Evolutionary conservation across 1,284 basidiomycete species (phyloP).

Genomic region (Ustilago shanxiensis): DNA sequence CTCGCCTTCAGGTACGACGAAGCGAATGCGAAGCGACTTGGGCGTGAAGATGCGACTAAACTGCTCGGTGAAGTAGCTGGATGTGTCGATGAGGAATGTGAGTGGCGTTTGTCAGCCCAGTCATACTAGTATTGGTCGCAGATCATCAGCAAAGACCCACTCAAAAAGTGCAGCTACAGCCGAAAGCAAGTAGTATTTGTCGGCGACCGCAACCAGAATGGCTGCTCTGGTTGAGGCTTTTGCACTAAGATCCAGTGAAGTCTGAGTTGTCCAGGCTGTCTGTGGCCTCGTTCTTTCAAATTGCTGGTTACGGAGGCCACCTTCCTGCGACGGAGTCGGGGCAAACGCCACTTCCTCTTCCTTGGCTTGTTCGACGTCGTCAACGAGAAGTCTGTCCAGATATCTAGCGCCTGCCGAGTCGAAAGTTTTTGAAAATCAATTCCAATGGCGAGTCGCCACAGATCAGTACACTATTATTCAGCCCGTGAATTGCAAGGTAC

Average conservation of each 20-base stretch:
- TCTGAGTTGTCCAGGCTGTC: constrained; percentile 10
- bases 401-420: constrained; percentile 78
- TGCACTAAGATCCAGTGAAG: constrained; percentile 29
- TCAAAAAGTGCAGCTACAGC: constrained; percentile 87
- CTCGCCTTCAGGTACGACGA: constrained; percentile 77
- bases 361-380: constrained; percentile 75
- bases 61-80: constrained; percentile 80
- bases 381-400: constrained; percentile 80
- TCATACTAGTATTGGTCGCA: not conserved
- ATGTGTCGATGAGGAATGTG: constrained; percentile 69
- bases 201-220: constrained; percentile 39
- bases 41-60: constrained; percentile 76
- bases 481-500: not conserved
- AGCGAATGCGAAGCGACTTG: constrained; percentile 82
- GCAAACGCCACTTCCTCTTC: not conserved
- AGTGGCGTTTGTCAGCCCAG: not conserved
- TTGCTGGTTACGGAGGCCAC: not conserved
- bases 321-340: not conserved
- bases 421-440: not conserved
- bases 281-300: constrained; percentile 76
- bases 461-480: not conserved
- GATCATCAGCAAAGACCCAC: constrained; percentile 59
- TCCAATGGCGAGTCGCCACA: not conserved
- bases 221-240: constrained; percentile 44
- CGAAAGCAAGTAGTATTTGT: constrained; percentile 86